Base-by-base conservation (phyloP, 2,329 filamentous ascomycete species). In the Pseudogymnoascus sp. region DNA sequence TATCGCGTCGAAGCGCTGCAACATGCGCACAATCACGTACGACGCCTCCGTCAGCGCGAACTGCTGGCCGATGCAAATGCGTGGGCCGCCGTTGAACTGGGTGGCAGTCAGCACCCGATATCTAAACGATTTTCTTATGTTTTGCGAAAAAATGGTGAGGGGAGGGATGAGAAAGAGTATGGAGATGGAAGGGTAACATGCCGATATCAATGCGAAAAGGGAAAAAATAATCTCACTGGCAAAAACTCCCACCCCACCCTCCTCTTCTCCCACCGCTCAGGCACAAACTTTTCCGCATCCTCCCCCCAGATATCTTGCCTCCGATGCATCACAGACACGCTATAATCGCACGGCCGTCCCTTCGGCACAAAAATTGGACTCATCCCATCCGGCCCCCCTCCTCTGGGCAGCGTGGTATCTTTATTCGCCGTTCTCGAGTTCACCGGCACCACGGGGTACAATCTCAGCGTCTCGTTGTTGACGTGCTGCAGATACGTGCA, bases 361-460 rank as follows among this genome's bases (percentile, higher is more conserved):
- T 69, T 69, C 1, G 64, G 61, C 10, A 75, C 61, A 29, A 74
- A 71, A 5, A 75, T 64, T 6, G 68, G 71, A 1, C 64, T 65
- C 26, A 68, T 67, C 0, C 72, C 70, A 63, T 74, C 71, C 1
- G 65, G 66, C 1, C 74, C 74, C 4, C 74, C 74, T 35, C 73
- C 74, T 7, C 60, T 40, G 1, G 74, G 74, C 4, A 76, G 60
- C 0, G 69, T 69, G 0, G 71, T 74, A 59, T 84, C 81, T 50
- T 73, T 73, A 17, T 75, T 72, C 1, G 81, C 79, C 24, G 70
- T 66, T 61, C 83, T 77, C 7, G 72, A 70, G 69, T 85, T 85
- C 47, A 76, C 65, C 1, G 82, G 81, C 9, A 84, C 81, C 6
- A 80, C 73, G 1, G 82, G 81, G 64, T 81, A 77, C 1, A 82